Base-by-base conservation (phyloP, 805 yeast species). In the Suhomyces pyralidae region DNA sequence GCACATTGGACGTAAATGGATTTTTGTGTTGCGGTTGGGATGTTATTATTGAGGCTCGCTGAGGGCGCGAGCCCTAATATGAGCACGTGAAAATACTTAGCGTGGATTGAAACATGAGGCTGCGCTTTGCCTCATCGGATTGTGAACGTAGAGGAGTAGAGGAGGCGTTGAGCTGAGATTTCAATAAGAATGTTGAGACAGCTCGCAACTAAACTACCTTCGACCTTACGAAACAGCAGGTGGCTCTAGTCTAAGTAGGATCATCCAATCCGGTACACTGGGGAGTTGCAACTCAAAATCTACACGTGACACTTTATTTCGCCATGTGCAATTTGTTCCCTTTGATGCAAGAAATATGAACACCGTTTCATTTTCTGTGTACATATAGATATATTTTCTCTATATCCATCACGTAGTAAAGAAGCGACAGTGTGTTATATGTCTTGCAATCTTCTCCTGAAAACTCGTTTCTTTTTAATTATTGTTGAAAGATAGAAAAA, bases 61-160 rank as follows among this genome's bases (percentile, higher is more conserved):
- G 30, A 46, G 49, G 49, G 49, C 49, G n/a, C 32, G 34, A 34
- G 43, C 49, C 49, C 49, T 46, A 32, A 46, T 3, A 1, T 2
- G 2, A n/a, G n/a, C 45, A 42, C 30, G 45, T 42, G 45, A 22
- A n/a, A 38, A 38, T 8, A n/a, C 22, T 6, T 19, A 9, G n/a
- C 22, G 42, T 38, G 42, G 22, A 36, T 15, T 36, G 40, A n/a
- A 5, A 28, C 32, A 12, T 28, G 32, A 26, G 7, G 32, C 32
- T 28, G 32, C 32, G 32, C 32, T 28, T 28, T 26, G 28, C n/a
- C 32, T 12, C 32, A 4, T 28, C 32, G 32, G 32, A 28, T 28
- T 28, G n/a, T 3, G n/a, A 5, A 12, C 12, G n/a, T 28, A n/a
- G 17, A 32, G 36, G n/a, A 7, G 8, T n/a, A 32, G 36, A 32